A percentile compares a stretch with the other conserved stretches of the same genome.
These are phyloP conservation scores for Davidsoniella neocaledoniae DNA, from an alignment of 2,329 filamentous ascomycete species.

Conservation along the genomic window DNA sequence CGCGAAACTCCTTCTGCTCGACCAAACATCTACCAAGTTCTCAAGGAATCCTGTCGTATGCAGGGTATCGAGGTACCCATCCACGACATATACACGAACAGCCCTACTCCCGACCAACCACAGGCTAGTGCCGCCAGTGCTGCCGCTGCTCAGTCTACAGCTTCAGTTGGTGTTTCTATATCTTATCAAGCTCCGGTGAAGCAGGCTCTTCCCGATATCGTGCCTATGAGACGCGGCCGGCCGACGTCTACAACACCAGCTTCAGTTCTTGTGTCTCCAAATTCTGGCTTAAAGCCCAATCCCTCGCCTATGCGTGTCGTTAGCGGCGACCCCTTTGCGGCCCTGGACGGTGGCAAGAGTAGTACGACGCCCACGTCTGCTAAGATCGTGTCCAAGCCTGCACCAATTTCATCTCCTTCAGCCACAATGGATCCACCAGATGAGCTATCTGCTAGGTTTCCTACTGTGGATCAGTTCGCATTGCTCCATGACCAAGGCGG, in stretches of 20 bases:
- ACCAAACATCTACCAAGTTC: conserved; percentile 87
- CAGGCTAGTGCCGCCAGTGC: conserved; percentile 33
- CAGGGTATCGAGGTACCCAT: conserved; percentile 74
- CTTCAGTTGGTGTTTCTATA: conserved; percentile 63
- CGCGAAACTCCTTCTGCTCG: conserved; percentile 61
- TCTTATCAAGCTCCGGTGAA: conserved; percentile 56
- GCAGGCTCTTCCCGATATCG: conserved; percentile 68
- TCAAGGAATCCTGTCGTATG: conserved; percentile 77
- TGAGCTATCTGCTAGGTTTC: conserved; percentile 72
- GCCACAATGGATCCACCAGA: conserved; percentile 35
- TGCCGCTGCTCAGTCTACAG: conserved; percentile 33
- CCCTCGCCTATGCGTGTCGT: conserved; percentile 55
- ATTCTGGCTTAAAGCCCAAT: conserved; percentile 35
- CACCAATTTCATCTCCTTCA: background rate
- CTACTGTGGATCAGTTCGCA: conserved; percentile 83
- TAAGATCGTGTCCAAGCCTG: conserved; percentile 1
- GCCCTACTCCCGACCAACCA: conserved; percentile 46
- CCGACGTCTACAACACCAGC: conserved; percentile 21
- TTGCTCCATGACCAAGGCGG: conserved; percentile 68
- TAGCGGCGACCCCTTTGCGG: conserved; percentile 73
- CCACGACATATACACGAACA: conserved; percentile 62
- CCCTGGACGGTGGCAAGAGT: conserved; percentile 50
- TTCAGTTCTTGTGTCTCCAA: conserved; percentile 19
- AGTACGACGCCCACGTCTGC: background rate
- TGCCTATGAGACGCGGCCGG: conserved; percentile 83